Evolutionary conservation across 2,329 filamentous ascomycete genomes (phyloP).

Genomic region (Pyricularia sp.): DNA sequence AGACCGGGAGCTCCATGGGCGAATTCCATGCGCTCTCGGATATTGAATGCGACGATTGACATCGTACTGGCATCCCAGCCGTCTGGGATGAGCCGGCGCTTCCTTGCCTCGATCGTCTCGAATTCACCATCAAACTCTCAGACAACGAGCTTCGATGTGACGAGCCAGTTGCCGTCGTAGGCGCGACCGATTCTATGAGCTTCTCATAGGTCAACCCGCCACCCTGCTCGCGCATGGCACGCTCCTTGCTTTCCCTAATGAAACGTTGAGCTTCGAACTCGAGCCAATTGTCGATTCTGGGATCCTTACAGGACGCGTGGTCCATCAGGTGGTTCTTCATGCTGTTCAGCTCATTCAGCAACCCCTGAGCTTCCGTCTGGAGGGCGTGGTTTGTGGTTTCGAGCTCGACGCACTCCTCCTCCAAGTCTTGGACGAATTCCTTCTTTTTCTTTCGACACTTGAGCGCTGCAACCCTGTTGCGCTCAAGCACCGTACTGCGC

Average conservation of each 20-base stretch:
- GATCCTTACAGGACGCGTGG: conserved; percentile 41
- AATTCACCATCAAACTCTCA: background rate
- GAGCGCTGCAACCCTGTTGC: conserved; percentile 63
- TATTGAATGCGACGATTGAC: background rate
- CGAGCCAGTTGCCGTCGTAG: background rate
- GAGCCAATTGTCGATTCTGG: conserved; percentile 44
- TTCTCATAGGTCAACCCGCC: background rate
- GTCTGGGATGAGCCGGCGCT: background rate
- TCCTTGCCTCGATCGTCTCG: background rate
- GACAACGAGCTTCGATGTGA: background rate
- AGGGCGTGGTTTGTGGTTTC: conserved; percentile 34
- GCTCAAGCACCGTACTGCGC: conserved; percentile 52
- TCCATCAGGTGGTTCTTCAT: conserved; percentile 43
- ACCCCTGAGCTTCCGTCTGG: conserved; percentile 29
- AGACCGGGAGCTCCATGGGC: background rate
- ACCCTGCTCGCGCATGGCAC: conserved; percentile 7
- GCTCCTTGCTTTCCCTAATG: conserved; percentile 20
- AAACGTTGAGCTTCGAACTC: conserved; percentile 41
- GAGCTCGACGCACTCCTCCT: conserved; percentile 32
- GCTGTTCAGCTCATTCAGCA: conserved; percentile 33
- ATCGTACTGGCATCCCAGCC: background rate
- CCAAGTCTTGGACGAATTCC: conserved; percentile 39
- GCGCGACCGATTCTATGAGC: background rate
- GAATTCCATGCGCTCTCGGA: background rate
- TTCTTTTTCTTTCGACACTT: conserved; percentile 65